phyloP scores from a whole-genome alignment of 306 rosid genomes.

The Mimosa pudica region DNA sequence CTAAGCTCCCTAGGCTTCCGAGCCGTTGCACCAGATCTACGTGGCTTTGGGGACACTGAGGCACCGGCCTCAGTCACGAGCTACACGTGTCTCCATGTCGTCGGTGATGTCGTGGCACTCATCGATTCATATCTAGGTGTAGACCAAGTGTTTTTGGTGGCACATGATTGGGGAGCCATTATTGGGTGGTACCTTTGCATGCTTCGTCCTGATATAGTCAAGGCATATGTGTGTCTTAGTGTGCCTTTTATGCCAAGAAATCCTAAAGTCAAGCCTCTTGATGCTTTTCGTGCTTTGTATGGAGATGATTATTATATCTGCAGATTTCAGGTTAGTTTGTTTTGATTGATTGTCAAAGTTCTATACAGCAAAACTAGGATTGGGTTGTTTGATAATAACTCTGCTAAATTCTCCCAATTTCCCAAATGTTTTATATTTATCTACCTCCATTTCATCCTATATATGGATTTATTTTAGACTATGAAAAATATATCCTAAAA shows the following conservation, averaged over 20 bases:
- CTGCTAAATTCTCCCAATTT: no score
- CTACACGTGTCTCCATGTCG: neutral
- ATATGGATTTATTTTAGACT: no score
- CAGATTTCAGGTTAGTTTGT: neutral
- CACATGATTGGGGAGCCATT: neutral
- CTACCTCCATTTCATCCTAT: no score
- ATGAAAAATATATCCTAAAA: no score
- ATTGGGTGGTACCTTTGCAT: neutral
- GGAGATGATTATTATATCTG: conserved; percentile 1
- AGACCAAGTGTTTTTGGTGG: neutral
- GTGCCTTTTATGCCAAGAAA: neutral
- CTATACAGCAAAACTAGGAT: no score
- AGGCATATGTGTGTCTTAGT: neutral
- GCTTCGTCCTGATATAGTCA: neutral
- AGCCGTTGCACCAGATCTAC: neutral
- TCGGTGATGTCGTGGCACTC: neutral
- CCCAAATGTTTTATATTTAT: no score
- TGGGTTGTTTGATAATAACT: no score
- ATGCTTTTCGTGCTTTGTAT: neutral
- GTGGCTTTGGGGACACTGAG: neutral
- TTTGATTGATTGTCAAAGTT: no score
- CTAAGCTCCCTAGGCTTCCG: neutral
- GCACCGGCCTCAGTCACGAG: neutral
- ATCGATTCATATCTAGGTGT: neutral
- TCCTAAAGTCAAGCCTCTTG: neutral